phyloP scores from a whole-genome alignment of 2,329 filamentous ascomycete genomes.

The Talaromyces sp. region DNA sequence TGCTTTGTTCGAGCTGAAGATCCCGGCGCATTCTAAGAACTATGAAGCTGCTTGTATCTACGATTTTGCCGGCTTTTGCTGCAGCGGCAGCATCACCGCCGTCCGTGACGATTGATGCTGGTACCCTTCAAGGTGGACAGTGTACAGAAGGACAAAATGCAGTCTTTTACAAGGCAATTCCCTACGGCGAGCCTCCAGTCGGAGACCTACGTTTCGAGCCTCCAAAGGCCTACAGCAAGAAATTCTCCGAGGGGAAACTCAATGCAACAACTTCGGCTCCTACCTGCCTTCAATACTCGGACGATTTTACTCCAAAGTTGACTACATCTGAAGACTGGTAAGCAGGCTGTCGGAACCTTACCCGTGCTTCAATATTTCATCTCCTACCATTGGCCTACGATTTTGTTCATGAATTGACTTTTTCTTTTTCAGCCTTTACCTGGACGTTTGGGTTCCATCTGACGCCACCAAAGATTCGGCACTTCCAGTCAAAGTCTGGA shows the following conservation, averaged over 20 bases:
- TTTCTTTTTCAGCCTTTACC: slow-evolving; percentile 2
- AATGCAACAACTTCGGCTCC: slow-evolving; percentile 14
- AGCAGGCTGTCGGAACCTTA: background rate
- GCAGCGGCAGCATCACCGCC: slow-evolving; percentile 14
- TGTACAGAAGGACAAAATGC: slow-evolving; percentile 11
- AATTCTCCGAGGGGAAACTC: slow-evolving; percentile 12
- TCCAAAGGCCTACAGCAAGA: slow-evolving; percentile 14
- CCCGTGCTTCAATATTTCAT: background rate
- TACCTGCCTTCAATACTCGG: slow-evolving; percentile 15
- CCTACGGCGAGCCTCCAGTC: slow-evolving; percentile 17
- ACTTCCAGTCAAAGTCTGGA: slow-evolving; percentile 60
- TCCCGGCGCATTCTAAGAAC: background rate
- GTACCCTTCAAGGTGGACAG: slow-evolving; percentile 14
- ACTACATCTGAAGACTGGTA: slow-evolving; percentile 18
- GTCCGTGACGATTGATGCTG: slow-evolving; percentile 16
- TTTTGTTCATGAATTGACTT: background rate
- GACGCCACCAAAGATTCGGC: slow-evolving; percentile 35
- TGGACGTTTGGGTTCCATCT: slow-evolving; percentile 36
- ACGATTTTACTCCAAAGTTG: slow-evolving; percentile 3
- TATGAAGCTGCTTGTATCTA: slow-evolving; percentile 10
- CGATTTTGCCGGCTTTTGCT: slow-evolving; percentile 13
- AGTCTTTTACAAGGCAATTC: slow-evolving; percentile 14
- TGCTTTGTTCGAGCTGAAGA: background rate
- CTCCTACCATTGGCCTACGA: background rate
- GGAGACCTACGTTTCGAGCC: slow-evolving; percentile 17